Percentiles rank a stretch among this genome's conserved stretches.
Conservation (phyloP, 768 basidiomycete species). For the Neoboletus brunneissimus region DNA sequence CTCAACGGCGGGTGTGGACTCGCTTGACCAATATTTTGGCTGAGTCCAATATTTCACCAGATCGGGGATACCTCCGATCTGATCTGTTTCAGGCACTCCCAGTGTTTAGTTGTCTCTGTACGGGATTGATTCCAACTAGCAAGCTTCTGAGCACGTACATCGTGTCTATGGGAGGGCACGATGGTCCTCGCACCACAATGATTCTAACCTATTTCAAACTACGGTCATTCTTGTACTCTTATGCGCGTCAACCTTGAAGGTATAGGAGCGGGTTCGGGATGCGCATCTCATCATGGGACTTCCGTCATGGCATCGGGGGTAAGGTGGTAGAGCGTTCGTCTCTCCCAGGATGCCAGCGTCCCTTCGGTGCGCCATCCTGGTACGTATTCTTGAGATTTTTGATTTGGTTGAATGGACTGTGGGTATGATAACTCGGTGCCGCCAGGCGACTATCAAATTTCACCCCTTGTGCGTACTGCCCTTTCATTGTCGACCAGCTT, state of each 20-base stretch:
- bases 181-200: background rate
- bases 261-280: background rate
- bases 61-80: background rate
- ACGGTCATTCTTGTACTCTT: background rate
- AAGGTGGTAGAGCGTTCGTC: background rate
- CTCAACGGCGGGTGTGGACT: too few relatives aligned
- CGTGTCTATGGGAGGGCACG: background rate
- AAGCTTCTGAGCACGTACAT: too few relatives aligned
- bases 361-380: background rate
- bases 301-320: background rate
- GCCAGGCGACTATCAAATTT: background rate
- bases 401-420: background rate
- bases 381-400: background rate
- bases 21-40: background rate
- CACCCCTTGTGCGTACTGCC: background rate
- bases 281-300: background rate
- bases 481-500: background rate
- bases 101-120: background rate
- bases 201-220: background rate
- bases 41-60: background rate
- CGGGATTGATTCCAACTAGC: background rate
- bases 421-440: background rate
- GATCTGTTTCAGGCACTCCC: background rate
- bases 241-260: background rate
- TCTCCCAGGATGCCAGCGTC: too few relatives aligned